Conservation (phyloP, 2,329 filamentous ascomycete species). For the Paramyrothecium roridum region DNA sequence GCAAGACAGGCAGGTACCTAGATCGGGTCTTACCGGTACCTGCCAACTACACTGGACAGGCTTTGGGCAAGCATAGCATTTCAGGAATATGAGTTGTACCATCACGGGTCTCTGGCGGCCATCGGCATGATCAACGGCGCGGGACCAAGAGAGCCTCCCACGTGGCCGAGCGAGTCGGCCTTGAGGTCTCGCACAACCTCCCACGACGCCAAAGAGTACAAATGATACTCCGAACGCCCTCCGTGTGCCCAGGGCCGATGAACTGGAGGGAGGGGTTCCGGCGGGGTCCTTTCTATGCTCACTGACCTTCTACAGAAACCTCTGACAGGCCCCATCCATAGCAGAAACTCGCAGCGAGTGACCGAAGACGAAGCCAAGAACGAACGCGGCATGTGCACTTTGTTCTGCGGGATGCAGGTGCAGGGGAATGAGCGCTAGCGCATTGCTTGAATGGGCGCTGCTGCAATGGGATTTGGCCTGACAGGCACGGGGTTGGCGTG, state of each 20-base stretch:
- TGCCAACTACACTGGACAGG: no score
- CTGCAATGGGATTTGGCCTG: slow-evolving; percentile 18
- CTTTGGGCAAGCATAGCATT: no score
- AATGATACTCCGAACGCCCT: no score
- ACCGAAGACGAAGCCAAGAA: no score
- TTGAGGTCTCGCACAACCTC: neutral
- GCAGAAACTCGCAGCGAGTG: neutral
- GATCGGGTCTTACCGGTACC: no score
- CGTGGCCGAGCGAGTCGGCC: neutral
- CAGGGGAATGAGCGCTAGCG: slow-evolving; percentile 10
- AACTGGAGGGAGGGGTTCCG: neutral
- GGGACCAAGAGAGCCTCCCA: neutral
- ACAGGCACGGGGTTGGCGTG: slow-evolving; percentile 24
- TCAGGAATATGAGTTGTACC: no score
- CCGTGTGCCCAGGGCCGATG: neutral
- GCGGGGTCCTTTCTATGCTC: neutral
- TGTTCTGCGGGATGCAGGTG: no score
- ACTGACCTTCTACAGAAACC: no score
- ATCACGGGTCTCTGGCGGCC: neutral
- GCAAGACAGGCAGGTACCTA: no score
- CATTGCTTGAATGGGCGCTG: neutral
- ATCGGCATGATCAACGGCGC: neutral
- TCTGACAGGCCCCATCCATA: neutral
- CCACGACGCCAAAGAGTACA: neutral
- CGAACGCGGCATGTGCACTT: no score